Percentiles rank a stretch among this genome's conserved stretches.
These are phyloP conservation scores for Myxozyma mucilagina DNA, from an alignment of 805 yeast species.

Conservation along the genomic window DNA sequence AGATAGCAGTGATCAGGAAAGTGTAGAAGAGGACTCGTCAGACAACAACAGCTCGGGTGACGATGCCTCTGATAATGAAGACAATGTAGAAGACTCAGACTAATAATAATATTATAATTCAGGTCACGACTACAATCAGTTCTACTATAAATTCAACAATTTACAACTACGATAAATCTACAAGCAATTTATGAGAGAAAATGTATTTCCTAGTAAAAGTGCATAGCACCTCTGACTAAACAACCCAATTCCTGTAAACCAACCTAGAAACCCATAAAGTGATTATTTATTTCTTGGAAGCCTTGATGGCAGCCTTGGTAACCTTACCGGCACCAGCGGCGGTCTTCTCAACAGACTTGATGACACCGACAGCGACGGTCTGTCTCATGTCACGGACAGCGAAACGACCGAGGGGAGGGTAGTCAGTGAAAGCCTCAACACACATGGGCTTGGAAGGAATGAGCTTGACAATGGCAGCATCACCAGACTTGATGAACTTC, in stretches of 20 bases:
- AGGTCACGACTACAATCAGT: not conserved
- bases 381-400: constrained; percentile 99
- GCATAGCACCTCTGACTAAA: constrained; percentile 5
- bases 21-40: constrained; percentile 11
- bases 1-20: constrained; percentile 10
- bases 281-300: constrained; percentile 62
- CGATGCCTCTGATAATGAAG: not conserved
- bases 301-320: constrained; percentile 92
- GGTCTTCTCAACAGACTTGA: constrained; percentile 90
- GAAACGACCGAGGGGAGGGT: constrained; percentile 97
- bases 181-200: not conserved
- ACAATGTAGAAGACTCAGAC: not conserved
- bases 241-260: constrained; percentile 7
- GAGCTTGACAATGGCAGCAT: constrained; percentile 90
- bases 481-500: constrained; percentile 93
- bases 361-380: constrained; percentile 99
- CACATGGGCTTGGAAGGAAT: constrained; percentile 90
- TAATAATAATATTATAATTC: too few species aligned
- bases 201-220: not conserved
- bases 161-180: not conserved
- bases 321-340: constrained; percentile 86
- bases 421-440: constrained; percentile 90
- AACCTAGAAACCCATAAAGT: constrained; percentile 7
- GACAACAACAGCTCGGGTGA: not conserved
- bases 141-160: not conserved